Evolutionary conservation across 257 asterid species (phyloP), one percentile per base, ranked within the genome.

Genomic region (Leonotis leonurus): DNA sequence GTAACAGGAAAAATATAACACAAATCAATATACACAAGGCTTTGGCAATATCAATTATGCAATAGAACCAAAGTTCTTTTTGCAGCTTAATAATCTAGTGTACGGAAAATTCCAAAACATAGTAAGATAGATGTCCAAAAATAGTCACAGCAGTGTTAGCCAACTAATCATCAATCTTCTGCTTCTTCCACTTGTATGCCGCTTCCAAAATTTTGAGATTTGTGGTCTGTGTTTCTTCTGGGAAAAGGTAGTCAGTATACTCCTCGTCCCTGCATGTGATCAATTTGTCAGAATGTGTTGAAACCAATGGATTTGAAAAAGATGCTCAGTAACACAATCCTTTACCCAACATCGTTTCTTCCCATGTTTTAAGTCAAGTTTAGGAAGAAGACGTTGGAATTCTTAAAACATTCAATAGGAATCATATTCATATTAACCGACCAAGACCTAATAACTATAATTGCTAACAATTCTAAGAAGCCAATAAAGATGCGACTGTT

Each of bases 101-200:
- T 46, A 46, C 41, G 16, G 56, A 24, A 13, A 27, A 9, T 41
- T 30, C 53, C 30, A 25, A 51, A 10, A 36, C 36, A 20, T 64
- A 64, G 16, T 14, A 9, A 35, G 25, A 24, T 11, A 0, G 36
- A 1, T 21, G 49, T 57, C 35, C 9, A 7, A n/a, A 40, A 43
- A 29, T 8, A 9, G 55, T 39, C 27, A 54, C 16, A 20, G 22
- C 60, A 16, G 20, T 40, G 68, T 41, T 61, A 21, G 51, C 67
- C 50, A 25, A 17, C 71, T 83, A 83, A 70, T 89, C 90, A 55
- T 83, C 86, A 56, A 73, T 6, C 64, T 83, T 86, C 71, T 88
- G 95, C 74, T 89, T 86, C 85, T 92, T 92, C 99, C 99, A 92
- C 41, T 77, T 81, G 71, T 80, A 85, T 10, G 99, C 99, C 7